Base-by-base conservation (phyloP, 768 basidiomycete species). In the Boletus rex-veris region DNA sequence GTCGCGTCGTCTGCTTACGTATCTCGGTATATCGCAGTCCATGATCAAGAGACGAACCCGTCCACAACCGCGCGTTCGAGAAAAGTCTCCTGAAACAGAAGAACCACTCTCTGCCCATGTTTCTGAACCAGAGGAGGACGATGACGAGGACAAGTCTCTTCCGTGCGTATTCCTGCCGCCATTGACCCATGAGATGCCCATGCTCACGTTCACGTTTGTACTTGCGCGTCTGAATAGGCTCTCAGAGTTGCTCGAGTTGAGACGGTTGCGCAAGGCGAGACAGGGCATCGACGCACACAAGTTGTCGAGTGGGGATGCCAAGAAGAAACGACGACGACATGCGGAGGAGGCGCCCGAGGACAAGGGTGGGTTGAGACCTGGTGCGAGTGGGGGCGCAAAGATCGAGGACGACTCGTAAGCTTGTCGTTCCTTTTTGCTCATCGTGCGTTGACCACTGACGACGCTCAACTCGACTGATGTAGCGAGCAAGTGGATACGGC, bases 271-370 rank as follows among this genome's bases (percentile, higher is more conserved):
- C 48, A 84, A 81, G 64, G 66, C 80, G 30, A 75, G 90, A 52
- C 81, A 85, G 64, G 96, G 95, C 2, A 97, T 98, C 47, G 93
- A 97, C 60, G 80, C 83, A 1, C 76, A 83, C 45, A 94, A 88
- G 65, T 74, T 99, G 14, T 91, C 86, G 67, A 85, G 87, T 57
- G 96, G 95, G 0, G 93, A 92, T 63, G 77, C 68, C 9, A 86
- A 82, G 74, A 88, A 83, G 76, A 87, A 81, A 74, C 80, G 80
- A 65, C 83, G 84, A 65, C 74, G 78, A 46, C 72, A 71, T 15
- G 64, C 72, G 18, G 82, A 80, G 45, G 68, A 62, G 28, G 63
- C 64, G 21, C 55, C 47, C 41, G 84, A 82, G 52, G 75, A 76
- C 12, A 60, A 74, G 58, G 81, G 81, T 21, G 88, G 90, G 0